phyloP scores from a whole-genome alignment of 208 protist genomes.

The Acanthamoeba triangularis region DNA sequence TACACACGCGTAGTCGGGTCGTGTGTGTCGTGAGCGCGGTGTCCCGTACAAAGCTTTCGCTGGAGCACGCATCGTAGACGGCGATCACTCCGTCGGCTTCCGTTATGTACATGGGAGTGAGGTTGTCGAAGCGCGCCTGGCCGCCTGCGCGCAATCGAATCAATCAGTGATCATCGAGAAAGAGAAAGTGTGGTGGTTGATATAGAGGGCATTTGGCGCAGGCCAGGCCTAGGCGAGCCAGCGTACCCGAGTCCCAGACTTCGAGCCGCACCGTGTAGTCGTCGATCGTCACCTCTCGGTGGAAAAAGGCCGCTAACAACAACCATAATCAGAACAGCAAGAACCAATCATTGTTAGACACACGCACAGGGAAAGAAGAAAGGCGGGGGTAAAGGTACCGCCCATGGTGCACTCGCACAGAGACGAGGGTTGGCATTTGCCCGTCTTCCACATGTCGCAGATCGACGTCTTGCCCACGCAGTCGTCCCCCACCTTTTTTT shows the following conservation, averaged over 20 bases:
- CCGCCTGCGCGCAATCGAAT: not conserved
- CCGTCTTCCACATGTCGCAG: not conserved
- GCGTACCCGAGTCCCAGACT: not conserved
- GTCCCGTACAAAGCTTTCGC: slow-evolving; percentile 3
- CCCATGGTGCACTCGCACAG: slow-evolving; percentile 41
- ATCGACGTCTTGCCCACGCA: slow-evolving; percentile 21
- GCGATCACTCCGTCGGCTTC: slow-evolving; percentile 9
- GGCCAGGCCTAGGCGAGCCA: not conserved
- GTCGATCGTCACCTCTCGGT: not conserved
- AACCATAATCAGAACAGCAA: not conserved
- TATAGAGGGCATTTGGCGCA: not conserved
- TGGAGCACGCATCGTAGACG: not conserved
- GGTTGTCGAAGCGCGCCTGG: slow-evolving; percentile 38
- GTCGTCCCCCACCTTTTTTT: not conserved
- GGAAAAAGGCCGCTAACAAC: not conserved
- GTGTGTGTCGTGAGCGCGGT: not conserved
- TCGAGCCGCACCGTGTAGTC: slow-evolving; percentile 7
- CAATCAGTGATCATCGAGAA: not conserved
- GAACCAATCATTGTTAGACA: not conserved
- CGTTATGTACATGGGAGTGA: slow-evolving; percentile 13
- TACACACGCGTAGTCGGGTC: too few relatives aligned
- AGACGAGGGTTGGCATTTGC: not conserved
- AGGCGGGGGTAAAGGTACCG: not conserved
- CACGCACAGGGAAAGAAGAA: not conserved
- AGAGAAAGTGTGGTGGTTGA: not conserved